Percentiles rank a stretch among this genome's conserved stretches.
Evolutionary conservation across 106 monocot genomes (phyloP).

Genomic region (Alisma plantagoaquatica): DNA sequence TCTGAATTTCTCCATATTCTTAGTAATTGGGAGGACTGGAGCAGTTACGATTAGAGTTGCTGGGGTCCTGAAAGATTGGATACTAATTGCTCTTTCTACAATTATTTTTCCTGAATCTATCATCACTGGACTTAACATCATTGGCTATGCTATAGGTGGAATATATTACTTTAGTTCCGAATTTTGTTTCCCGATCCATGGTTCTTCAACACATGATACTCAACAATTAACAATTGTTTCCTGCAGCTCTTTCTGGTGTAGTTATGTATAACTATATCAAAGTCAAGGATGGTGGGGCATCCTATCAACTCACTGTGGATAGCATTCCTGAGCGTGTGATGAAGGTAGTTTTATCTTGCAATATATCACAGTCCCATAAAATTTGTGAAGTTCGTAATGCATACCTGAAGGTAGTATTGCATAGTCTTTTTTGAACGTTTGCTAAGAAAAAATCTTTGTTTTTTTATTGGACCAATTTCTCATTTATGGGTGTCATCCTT

Average conservation of each 20-base stretch:
- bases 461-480: no score
- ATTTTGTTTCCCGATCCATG: not conserved
- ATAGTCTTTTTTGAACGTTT: no score
- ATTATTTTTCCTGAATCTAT: slow-evolving; percentile 88
- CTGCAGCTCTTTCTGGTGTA: slow-evolving; percentile 74
- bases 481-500: no score
- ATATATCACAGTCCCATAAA: no score
- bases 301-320: slow-evolving; percentile 39
- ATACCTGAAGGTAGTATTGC: no score
- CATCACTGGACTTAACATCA: slow-evolving; percentile 82
- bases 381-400: no score
- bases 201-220: not conserved
- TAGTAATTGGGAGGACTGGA: slow-evolving; percentile 88
- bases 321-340: no score
- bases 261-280: slow-evolving; percentile 96
- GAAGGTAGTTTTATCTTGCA: slow-evolving; percentile 49
- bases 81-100: no score
- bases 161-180: not conserved
- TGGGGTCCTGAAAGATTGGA: slow-evolving; percentile 93
- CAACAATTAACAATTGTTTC: not conserved
- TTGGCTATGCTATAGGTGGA: slow-evolving; percentile 81
- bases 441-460: no score
- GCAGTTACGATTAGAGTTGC: slow-evolving; percentile 90
- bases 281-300: slow-evolving; percentile 57
- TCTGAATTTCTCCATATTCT: slow-evolving; percentile 87